These are phyloP conservation scores for Euphorbia tirucalli DNA, from an alignment of 345 rosid species.

Conservation along the genomic window DNA sequence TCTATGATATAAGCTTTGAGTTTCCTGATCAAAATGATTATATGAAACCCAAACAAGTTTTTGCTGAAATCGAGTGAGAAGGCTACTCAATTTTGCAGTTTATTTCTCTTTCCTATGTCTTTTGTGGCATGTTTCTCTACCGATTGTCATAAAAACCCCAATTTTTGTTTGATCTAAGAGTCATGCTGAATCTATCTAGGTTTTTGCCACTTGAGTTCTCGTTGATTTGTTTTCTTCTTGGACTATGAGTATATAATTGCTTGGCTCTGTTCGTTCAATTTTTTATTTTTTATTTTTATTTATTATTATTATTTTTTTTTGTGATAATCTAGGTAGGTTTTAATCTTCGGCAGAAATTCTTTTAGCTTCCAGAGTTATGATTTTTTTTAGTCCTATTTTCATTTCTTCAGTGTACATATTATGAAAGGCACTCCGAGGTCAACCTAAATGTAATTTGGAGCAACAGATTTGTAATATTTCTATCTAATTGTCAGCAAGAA, in stretches of 20 bases:
- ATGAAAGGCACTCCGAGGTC: too few relatives aligned
- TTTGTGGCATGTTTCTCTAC: background rate
- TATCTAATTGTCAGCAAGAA: background rate
- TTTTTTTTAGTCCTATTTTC: background rate
- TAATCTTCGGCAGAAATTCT: background rate
- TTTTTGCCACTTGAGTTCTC: background rate
- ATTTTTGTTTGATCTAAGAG: constrained; percentile 4
- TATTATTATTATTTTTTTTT: background rate
- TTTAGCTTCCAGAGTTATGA: background rate
- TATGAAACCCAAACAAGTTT: background rate
- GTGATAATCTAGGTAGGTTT: too few relatives aligned
- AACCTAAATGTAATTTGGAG: background rate
- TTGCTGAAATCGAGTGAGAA: background rate
- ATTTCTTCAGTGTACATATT: background rate
- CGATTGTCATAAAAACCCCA: background rate
- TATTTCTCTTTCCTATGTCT: background rate
- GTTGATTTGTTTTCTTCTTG: background rate
- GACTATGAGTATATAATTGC: background rate
- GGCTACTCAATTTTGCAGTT: background rate
- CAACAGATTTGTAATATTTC: background rate
- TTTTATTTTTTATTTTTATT: background rate
- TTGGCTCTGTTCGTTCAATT: background rate
- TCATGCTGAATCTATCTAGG: constrained; percentile 3
- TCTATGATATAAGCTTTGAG: background rate
- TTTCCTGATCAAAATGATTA: background rate